Evolutionary conservation across 176 grass and related monocot species (phyloP).

Genomic region (Lolium multiflorum): DNA sequence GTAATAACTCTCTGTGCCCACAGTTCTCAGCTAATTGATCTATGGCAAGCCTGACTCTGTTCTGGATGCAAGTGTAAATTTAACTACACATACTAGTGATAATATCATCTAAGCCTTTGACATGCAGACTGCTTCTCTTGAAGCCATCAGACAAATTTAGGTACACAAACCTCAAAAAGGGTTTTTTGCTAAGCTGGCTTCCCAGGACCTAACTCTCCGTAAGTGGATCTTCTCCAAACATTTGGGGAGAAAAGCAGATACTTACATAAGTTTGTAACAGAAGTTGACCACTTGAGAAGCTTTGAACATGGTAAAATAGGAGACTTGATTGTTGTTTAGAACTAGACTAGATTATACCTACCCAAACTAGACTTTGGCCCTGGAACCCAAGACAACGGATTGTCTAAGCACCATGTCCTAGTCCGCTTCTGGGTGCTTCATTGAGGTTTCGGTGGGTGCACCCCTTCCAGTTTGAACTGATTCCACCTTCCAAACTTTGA

Average conservation of each 20-base stretch:
- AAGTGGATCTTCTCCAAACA: no score
- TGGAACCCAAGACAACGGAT: not conserved
- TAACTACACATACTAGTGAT: not conserved
- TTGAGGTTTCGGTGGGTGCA: not conserved
- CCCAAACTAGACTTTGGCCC: not conserved
- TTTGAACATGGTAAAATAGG: not conserved
- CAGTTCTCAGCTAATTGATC: not conserved
- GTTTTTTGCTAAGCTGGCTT: not conserved
- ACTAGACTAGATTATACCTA: constrained; percentile 7
- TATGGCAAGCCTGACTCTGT: not conserved
- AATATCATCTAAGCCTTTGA: not conserved
- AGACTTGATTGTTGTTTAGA: not conserved
- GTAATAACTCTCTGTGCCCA: not conserved
- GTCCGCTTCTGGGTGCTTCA: not conserved
- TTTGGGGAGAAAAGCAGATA: not conserved
- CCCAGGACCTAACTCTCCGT: no score
- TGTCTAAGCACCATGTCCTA: not conserved
- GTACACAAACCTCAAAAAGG: not conserved
- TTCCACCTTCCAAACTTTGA: not conserved
- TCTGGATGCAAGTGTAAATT: not conserved
- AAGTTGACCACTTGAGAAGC: not conserved
- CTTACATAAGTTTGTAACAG: not conserved
- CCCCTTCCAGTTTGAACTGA: not conserved
- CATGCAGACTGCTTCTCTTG: not conserved
- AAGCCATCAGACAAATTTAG: no score